phyloP scores from a whole-genome alignment of 2,329 filamentous ascomycete species.

The Colletotrichum tanaceti region DNA sequence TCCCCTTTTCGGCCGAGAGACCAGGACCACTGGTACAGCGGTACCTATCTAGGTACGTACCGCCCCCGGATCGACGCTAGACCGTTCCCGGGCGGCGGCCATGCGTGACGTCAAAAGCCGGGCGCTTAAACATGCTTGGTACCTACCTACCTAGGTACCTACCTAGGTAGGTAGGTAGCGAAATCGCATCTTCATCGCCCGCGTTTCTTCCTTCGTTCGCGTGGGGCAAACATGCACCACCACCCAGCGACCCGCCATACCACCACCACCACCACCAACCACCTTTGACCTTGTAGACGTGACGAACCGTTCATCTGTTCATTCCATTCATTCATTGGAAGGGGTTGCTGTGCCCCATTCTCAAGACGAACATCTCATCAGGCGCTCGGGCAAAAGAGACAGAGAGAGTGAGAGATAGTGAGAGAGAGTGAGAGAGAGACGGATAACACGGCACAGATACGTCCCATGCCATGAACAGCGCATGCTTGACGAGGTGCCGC shows the following conservation, averaged over 20 bases:
- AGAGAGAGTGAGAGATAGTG: not conserved
- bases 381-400: not conserved
- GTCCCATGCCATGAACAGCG: conserved; percentile 36
- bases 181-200: conserved; percentile 10
- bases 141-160: no score
- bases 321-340: no score
- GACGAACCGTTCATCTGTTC: no score
- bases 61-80: conserved; percentile 29
- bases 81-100: conserved; percentile 13
- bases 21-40: not conserved
- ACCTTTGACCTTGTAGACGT: not conserved
- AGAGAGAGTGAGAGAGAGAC: not conserved
- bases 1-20: conserved; percentile 19
- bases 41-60: no score
- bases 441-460: not conserved
- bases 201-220: conserved; percentile 36
- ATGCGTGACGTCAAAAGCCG: conserved; percentile 39
- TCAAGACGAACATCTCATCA: no score
- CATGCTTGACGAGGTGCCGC: conserved; percentile 35
- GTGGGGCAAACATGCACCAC: conserved; percentile 17
- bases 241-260: not conserved
- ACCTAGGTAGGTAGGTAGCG: no score
- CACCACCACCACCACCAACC: conserved; percentile 2
- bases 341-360: no score
- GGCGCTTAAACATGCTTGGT: conserved; percentile 40